phyloP scores from a whole-genome alignment of 139 green algal genomes.

The Coccomyxa sp. region DNA sequence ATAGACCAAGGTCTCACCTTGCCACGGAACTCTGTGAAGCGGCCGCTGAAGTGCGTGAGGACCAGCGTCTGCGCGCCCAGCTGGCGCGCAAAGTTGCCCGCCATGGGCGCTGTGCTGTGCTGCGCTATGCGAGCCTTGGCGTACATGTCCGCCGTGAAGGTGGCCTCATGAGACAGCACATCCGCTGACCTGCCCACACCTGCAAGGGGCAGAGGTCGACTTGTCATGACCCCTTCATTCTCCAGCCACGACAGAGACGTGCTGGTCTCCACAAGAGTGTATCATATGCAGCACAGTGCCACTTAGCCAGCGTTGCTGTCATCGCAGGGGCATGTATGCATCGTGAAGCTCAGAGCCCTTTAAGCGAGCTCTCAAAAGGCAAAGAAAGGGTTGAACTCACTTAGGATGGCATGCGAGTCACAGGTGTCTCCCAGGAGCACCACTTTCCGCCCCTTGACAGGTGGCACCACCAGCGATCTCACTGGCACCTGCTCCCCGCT shows the following conservation, averaged over 20 bases:
- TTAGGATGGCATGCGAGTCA: constrained; percentile 59
- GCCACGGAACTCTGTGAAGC: constrained; percentile 39
- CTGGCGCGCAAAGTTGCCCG: constrained; percentile 73
- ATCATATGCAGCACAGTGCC: too few relatives aligned
- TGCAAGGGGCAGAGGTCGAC: too few relatives aligned
- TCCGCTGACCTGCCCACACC: constrained; percentile 33
- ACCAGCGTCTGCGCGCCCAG: constrained; percentile 73
- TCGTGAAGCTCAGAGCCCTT: too few relatives aligned
- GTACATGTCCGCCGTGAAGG: constrained; percentile 73
- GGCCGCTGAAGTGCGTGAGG: constrained; percentile 89
- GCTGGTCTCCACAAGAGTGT: too few relatives aligned
- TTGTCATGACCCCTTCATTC: too few relatives aligned
- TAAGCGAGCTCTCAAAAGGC: too few relatives aligned
- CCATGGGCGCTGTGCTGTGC: constrained; percentile 88
- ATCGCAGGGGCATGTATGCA: too few relatives aligned
- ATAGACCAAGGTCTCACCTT: background rate
- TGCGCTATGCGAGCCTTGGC: constrained; percentile 71
- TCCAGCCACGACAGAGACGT: too few relatives aligned
- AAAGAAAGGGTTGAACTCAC: background rate
- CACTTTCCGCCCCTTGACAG: constrained; percentile 53
- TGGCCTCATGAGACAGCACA: constrained; percentile 90
- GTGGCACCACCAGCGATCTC: background rate
- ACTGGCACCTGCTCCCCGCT: background rate
- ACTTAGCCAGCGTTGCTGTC: too few relatives aligned
- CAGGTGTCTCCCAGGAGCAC: constrained; percentile 92